A percentile compares a stretch with the other conserved stretches of the same genome.
Evolutionary conservation across 306 rosid genomes (phyloP).

Genomic region (Vigna angularis): DNA sequence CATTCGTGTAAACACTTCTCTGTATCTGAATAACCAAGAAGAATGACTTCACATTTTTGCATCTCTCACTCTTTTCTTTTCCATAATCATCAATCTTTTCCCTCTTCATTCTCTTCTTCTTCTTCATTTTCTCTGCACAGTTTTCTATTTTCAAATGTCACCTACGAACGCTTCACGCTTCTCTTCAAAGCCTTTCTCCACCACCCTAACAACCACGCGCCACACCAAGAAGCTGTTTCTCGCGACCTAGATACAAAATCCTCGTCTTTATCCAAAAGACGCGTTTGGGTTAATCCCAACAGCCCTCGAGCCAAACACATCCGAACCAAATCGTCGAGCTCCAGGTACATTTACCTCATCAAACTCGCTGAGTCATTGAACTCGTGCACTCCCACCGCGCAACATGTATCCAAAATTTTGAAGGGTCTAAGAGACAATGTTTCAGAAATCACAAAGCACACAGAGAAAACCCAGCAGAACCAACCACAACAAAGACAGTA

Average conservation of each 20-base stretch:
- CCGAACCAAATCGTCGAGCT: conserved; percentile 49
- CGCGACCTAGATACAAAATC: conserved; percentile 50
- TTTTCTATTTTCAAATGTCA: conserved; percentile 20
- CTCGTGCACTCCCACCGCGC: conserved; percentile 52
- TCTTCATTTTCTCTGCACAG: conserved; percentile 34
- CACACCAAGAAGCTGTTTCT: conserved; percentile 45
- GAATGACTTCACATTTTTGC: not conserved
- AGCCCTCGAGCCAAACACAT: conserved; percentile 68
- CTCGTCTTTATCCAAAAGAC: conserved; percentile 50
- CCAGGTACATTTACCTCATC: conserved; percentile 59
- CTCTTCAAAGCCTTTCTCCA: conserved; percentile 40
- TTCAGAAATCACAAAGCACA: conserved; percentile 42
- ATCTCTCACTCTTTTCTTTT: not conserved
- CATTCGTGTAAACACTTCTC: not conserved
- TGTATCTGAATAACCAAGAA: not conserved
- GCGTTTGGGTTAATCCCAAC: conserved; percentile 81
- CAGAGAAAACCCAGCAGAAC: too few relatives aligned
- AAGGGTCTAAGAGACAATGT: conserved; percentile 51
- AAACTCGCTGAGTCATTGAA: conserved; percentile 62
- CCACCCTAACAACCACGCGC: conserved; percentile 29
- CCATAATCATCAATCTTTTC: not conserved
- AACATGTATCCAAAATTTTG: conserved; percentile 55
- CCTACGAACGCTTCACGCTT: conserved; percentile 38
- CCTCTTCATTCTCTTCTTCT: conserved; percentile 26
- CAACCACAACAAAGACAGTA: too few relatives aligned